phyloP scores from a whole-genome alignment of 2,329 filamentous ascomycete genomes.

The Pseudogymnoascus sp. region DNA sequence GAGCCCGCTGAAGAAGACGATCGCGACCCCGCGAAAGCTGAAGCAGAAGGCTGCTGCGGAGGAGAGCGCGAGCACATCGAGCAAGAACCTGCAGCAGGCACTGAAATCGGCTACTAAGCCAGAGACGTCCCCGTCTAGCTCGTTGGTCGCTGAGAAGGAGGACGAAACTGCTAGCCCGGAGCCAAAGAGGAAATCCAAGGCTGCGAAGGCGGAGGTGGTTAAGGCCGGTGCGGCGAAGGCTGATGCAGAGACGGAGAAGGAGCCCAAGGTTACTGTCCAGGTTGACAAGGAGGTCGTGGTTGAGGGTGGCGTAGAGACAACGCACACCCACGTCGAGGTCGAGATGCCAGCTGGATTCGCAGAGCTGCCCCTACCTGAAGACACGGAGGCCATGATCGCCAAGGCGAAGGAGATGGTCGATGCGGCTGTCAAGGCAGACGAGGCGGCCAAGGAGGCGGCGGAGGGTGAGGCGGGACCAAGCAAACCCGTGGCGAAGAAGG shows the following conservation, averaged over 20 bases:
- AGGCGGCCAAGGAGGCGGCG: slow-evolving; percentile 31
- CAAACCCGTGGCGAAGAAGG: slow-evolving; percentile 36
- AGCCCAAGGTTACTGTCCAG: slow-evolving; percentile 57
- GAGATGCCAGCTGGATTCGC: slow-evolving; percentile 61
- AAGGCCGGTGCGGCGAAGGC: slow-evolving; percentile 23
- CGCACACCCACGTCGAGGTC: slow-evolving; percentile 64
- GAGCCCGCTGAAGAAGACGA: slow-evolving; percentile 35
- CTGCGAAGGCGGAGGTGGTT: slow-evolving; percentile 20
- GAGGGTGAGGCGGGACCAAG: slow-evolving; percentile 29
- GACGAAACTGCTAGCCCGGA: not conserved
- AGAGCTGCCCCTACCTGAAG: slow-evolving; percentile 64
- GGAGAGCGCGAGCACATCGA: slow-evolving; percentile 38
- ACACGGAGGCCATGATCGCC: slow-evolving; percentile 74
- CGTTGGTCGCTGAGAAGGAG: not conserved
- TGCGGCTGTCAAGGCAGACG: slow-evolving; percentile 49
- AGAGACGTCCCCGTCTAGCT: not conserved
- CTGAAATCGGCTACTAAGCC: slow-evolving; percentile 33
- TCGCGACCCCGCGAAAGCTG: slow-evolving; percentile 34
- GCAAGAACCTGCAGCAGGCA: slow-evolving; percentile 38
- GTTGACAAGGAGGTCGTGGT: slow-evolving; percentile 55
- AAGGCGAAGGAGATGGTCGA: slow-evolving; percentile 85
- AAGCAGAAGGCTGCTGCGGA: slow-evolving; percentile 40
- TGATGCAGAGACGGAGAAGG: slow-evolving; percentile 40
- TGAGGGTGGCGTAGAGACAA: slow-evolving; percentile 53
- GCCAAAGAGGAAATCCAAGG: not conserved